Evolutionary conservation across 306 rosid genomes (phyloP).

Genomic region (Malus asiatica): DNA sequence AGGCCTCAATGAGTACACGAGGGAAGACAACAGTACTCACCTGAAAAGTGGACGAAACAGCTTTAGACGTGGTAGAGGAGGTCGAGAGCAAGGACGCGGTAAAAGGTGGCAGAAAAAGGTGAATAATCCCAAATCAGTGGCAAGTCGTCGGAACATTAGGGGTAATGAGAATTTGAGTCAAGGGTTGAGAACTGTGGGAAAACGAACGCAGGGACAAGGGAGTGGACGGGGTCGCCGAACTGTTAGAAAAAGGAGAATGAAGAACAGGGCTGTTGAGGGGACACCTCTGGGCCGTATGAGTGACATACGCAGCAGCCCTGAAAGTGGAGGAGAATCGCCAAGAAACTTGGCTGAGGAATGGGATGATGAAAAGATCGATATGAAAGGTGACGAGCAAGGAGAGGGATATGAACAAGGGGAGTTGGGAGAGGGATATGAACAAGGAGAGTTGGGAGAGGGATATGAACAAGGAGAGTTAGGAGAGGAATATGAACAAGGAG

Average conservation of each 20-base stretch:
- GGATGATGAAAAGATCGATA: constrained; percentile 55
- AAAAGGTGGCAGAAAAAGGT: constrained; percentile 50
- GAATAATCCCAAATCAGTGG: constrained; percentile 35
- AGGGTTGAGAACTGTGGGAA: constrained; percentile 48
- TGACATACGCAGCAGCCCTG: constrained; percentile 31
- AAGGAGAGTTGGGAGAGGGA: constrained; percentile 11
- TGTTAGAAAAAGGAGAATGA: constrained; percentile 70
- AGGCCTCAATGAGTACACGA: constrained; percentile 30
- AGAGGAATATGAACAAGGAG: constrained; percentile 29
- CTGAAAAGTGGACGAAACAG: constrained; percentile 44
- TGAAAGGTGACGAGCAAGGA: constrained; percentile 42
- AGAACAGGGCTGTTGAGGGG: constrained; percentile 61
- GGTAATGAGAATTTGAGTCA: constrained; percentile 34
- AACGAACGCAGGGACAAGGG: constrained; percentile 47
- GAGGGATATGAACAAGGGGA: constrained; percentile 17
- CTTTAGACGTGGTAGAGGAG: constrained; percentile 64
- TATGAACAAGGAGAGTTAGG: constrained; percentile 27
- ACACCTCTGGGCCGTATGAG: constrained; percentile 32
- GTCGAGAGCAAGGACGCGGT: constrained; percentile 61
- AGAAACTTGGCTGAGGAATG: constrained; percentile 63
- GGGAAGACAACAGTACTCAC: constrained; percentile 36
- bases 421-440: constrained; percentile 25
- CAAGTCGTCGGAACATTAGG: constrained; percentile 34
- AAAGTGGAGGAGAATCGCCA: constrained; percentile 50
- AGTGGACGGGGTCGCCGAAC: constrained; percentile 90